Conservation (phyloP, 1,284 basidiomycete species). For the Rhodotorula sp. region DNA sequence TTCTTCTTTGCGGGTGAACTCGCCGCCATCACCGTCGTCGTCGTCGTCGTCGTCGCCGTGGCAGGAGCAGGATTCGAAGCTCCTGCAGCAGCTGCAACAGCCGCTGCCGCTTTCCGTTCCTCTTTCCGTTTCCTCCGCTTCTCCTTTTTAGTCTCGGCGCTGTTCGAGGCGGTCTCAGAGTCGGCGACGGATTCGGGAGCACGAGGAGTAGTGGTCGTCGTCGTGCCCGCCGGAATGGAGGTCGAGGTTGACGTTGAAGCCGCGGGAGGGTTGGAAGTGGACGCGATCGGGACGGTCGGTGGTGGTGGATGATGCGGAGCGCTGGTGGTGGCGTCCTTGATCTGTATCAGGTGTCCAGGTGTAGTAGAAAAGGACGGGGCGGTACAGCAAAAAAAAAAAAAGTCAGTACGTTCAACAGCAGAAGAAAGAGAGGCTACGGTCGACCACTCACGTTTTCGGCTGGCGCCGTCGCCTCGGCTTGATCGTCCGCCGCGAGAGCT, state of each 20-base stretch:
- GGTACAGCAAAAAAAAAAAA: no score
- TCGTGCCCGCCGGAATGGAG: not conserved
- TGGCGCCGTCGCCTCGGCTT: no score
- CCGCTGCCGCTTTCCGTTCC: not conserved
- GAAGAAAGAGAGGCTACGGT: no score
- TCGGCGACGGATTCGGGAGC: not conserved
- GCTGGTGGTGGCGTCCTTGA: not conserved
- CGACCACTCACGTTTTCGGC: no score
- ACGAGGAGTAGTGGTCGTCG: no score
- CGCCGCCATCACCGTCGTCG: not conserved
- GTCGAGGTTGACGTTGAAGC: not conserved
- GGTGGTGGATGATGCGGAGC: not conserved
- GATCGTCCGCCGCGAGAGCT: not conserved
- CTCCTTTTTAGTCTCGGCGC: not conserved
- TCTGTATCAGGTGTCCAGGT: no score
- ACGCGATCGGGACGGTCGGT: not conserved
- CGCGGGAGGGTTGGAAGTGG: not conserved
- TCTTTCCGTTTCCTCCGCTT: not conserved
- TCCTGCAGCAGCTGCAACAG: not conserved
- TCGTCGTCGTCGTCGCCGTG: not conserved
- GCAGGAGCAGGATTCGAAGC: not conserved
- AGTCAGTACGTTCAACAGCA: no score
- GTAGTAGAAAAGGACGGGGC: no score
- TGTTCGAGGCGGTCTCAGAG: not conserved
- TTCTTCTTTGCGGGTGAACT: not conserved